A percentile compares a stretch with the other conserved stretches of the same genome.
These are phyloP conservation scores for Wakefieldia striispora DNA, from an alignment of 768 basidiomycete genomes.

Conservation along the genomic window DNA sequence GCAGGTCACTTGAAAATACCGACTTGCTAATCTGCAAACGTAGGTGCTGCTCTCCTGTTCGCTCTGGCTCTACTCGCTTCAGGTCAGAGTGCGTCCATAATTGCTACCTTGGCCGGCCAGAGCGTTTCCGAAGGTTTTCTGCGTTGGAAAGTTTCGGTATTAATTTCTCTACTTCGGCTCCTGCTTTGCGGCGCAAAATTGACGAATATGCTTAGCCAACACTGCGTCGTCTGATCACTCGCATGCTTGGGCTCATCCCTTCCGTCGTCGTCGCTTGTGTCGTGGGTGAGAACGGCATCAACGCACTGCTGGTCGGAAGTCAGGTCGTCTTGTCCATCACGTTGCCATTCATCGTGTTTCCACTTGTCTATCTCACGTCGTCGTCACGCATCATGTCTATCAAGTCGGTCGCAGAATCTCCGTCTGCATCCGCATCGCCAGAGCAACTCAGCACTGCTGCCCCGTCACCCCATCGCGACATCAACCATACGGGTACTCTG, in stretches of 20 bases:
- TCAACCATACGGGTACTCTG: background rate
- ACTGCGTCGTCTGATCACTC: conserved; percentile 78
- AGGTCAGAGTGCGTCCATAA: conserved; percentile 87
- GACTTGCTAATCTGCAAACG: background rate
- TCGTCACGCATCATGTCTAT: conserved; percentile 69
- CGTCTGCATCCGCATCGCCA: background rate
- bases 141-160: conserved; percentile 77
- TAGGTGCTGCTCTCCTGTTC: conserved; percentile 83
- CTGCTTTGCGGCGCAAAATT: conserved; percentile 19
- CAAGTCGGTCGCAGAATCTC: conserved; percentile 17
- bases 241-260: conserved; percentile 79
- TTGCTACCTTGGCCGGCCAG: conserved; percentile 89
- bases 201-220: conserved; percentile 50
- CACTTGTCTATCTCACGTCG: conserved; percentile 73
- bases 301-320: conserved; percentile 76
- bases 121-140: conserved; percentile 89
- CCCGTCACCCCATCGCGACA: background rate
- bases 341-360: conserved; percentile 83
- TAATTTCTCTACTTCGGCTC: conserved; percentile 13
- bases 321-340: conserved; percentile 85
- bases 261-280: conserved; percentile 75
- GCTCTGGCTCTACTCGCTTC: conserved; percentile 82
- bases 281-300: conserved; percentile 67
- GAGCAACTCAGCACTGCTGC: background rate
- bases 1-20: background rate